These are phyloP conservation scores for Xylariaceae sp. DNA, from an alignment of 2,329 filamentous ascomycete genomes.

Conservation along the genomic window DNA sequence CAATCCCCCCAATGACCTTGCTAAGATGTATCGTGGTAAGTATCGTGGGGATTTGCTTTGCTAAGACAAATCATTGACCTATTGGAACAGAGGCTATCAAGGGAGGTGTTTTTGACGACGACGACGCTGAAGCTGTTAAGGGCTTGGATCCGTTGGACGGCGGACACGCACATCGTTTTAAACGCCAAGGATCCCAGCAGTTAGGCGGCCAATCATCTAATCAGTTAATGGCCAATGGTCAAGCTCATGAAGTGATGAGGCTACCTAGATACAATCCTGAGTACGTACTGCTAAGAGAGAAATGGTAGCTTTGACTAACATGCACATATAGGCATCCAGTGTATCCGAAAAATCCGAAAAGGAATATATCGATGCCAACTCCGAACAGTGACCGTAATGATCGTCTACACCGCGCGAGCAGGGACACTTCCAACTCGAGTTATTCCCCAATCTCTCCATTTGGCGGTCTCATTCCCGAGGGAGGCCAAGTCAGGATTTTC, in stretches of 20 bases:
- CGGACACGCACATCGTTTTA: slow-evolving; percentile 35
- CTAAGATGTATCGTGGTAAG: slow-evolving; percentile 27
- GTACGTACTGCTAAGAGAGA: neutral
- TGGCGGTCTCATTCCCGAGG: slow-evolving; percentile 31
- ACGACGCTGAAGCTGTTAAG: slow-evolving; percentile 29
- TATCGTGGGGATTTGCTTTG: neutral
- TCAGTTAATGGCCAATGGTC: neutral
- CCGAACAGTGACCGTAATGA: no score
- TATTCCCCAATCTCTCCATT: slow-evolving; percentile 11
- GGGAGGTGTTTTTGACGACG: slow-evolving; percentile 29
- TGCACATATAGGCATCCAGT: slow-evolving; percentile 6
- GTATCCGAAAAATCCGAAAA: neutral
- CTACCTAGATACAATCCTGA: slow-evolving; percentile 11
- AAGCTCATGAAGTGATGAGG: neutral
- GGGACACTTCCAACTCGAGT: neutral
- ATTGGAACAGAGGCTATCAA: slow-evolving; percentile 26
- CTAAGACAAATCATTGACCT: slow-evolving; percentile 1
- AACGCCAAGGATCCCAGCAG: no score
- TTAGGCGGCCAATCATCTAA: neutral
- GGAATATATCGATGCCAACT: no score
- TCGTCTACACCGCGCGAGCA: no score
- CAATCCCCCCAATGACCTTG: neutral
- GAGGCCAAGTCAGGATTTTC: slow-evolving; percentile 19
- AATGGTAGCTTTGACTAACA: slow-evolving; percentile 1
- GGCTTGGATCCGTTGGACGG: slow-evolving; percentile 29